Conservation (phyloP, 352 stramenopile species). For the Phytopythium kandeliae region DNA sequence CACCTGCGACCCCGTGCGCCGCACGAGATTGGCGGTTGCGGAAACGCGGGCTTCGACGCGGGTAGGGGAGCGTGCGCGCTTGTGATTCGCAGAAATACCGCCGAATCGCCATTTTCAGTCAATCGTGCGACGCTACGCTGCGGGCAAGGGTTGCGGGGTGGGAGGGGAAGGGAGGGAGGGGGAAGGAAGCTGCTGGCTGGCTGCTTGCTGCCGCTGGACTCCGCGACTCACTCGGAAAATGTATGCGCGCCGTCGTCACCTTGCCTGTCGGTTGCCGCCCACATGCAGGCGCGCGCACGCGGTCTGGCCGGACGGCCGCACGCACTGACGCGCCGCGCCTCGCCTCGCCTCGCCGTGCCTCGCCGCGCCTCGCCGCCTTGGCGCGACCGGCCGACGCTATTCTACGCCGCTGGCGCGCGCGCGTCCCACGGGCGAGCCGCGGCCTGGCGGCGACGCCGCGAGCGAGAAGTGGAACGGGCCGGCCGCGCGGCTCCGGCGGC, state of each 20-base stretch:
- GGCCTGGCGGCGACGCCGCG: not conserved
- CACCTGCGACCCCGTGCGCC: not conserved
- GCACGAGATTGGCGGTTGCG: not conserved
- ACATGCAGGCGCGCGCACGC: no score
- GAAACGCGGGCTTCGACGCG: no score
- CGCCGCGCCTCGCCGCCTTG: no score
- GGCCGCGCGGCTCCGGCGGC: not conserved
- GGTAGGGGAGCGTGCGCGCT: no score
- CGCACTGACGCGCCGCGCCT: not conserved
- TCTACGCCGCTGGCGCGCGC: no score
- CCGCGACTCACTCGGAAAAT: not conserved
- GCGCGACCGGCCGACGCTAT: no score
- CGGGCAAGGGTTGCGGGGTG: not conserved
- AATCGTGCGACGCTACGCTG: not conserved
- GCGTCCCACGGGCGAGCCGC: no score
- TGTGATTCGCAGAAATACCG: no score
- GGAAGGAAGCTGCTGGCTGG: no score
- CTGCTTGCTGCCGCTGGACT: not conserved
- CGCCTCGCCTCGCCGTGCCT: no score
- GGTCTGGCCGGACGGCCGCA: no score
- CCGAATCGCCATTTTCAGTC: constrained; percentile 3
- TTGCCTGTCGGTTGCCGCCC: not conserved
- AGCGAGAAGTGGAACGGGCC: constrained; percentile 11
- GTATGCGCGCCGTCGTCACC: not conserved
- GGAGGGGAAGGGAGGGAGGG: not conserved